These are phyloP conservation scores for Cymbopogon flexuosus DNA, from an alignment of 202 grass and related monocot genomes.

Conservation along the genomic window DNA sequence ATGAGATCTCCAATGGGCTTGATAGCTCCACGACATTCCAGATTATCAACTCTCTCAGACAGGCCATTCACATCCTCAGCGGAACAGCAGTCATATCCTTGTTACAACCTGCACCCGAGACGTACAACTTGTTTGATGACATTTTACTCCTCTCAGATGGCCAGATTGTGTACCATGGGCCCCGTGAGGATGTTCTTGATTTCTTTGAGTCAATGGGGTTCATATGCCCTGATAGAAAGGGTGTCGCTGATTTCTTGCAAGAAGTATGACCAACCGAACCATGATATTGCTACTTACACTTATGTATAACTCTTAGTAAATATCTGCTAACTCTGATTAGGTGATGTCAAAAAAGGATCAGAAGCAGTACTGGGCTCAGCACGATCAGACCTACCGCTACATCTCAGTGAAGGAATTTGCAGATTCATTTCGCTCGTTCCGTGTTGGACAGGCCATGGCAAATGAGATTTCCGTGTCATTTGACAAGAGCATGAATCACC, in stretches of 20 bases:
- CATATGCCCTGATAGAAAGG: constrained; percentile 73
- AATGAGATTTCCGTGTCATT: constrained; percentile 47
- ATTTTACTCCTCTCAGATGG: constrained; percentile 82
- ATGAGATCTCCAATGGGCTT: constrained; percentile 87
- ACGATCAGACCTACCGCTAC: constrained; percentile 36
- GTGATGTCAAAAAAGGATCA: constrained; percentile 89
- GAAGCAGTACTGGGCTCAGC: constrained; percentile 51
- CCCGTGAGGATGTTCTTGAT: constrained; percentile 66
- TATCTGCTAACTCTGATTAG: constrained; percentile 21
- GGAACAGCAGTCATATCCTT: constrained; percentile 67
- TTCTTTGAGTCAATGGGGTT: constrained; percentile 84
- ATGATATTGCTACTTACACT: not conserved
- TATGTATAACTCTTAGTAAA: not conserved
- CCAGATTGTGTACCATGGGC: constrained; percentile 78
- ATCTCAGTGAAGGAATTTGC: constrained; percentile 64
- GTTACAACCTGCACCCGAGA: constrained; percentile 84
- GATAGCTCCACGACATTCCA: constrained; percentile 91
- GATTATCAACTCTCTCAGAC: constrained; percentile 69
- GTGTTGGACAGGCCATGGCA: constrained; percentile 34
- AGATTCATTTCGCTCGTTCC: constrained; percentile 41
- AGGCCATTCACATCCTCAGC: constrained; percentile 49
- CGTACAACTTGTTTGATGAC: constrained; percentile 81
- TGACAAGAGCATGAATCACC: constrained; percentile 57
- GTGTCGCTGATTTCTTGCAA: constrained; percentile 75
- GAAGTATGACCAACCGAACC: constrained; percentile 29